A percentile compares a stretch with the other conserved stretches of the same genome.
These are phyloP conservation scores for Blastobotrys persicus DNA, from an alignment of 1,139 yeast species.

Conservation along the genomic window DNA sequence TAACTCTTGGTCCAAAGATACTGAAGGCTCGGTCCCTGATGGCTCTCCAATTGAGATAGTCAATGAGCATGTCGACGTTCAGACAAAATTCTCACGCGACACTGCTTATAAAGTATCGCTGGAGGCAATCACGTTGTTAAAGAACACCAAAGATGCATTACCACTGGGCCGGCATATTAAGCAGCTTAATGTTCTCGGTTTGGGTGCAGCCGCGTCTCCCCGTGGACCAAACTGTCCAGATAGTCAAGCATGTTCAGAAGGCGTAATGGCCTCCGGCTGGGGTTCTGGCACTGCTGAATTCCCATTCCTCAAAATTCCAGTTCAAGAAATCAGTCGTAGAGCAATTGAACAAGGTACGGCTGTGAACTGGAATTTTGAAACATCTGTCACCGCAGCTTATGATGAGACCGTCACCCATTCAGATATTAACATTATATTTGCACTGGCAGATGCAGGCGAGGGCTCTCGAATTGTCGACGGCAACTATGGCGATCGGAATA, in stretches of 20 bases:
- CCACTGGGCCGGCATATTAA: slow-evolving; percentile 40
- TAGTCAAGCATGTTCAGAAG: slow-evolving; percentile 20
- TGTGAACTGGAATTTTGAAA: slow-evolving; percentile 27
- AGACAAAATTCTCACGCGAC: slow-evolving; percentile 48
- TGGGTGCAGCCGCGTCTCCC: slow-evolving; percentile 2
- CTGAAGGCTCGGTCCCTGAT: slow-evolving; percentile 52
- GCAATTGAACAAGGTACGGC: slow-evolving; percentile 22
- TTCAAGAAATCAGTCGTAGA: slow-evolving; percentile 32
- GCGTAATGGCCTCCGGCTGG: slow-evolving; percentile 43
- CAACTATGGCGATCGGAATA: slow-evolving; percentile 56
- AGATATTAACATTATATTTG: slow-evolving; percentile 53
- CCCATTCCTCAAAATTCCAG: slow-evolving; percentile 56
- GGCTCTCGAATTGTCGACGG: slow-evolving; percentile 61
- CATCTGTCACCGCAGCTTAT: slow-evolving; percentile 38
- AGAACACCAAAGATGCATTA: slow-evolving; percentile 49
- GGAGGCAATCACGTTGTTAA: slow-evolving; percentile 56
- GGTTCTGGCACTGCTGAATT: slow-evolving; percentile 50
- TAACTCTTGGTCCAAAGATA: slow-evolving; percentile 57
- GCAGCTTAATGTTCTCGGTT: background rate
- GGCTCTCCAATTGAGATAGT: slow-evolving; percentile 41
- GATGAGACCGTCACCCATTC: slow-evolving; percentile 51
- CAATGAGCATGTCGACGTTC: slow-evolving; percentile 56
- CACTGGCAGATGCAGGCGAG: slow-evolving; percentile 46
- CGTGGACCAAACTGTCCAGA: slow-evolving; percentile 1
- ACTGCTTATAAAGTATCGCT: slow-evolving; percentile 55